Percentiles rank a stretch among this genome's conserved stretches.
These are phyloP conservation scores for Trypanosoma vivax DNA, from an alignment of 208 protist genomes.

Conservation along the genomic window DNA sequence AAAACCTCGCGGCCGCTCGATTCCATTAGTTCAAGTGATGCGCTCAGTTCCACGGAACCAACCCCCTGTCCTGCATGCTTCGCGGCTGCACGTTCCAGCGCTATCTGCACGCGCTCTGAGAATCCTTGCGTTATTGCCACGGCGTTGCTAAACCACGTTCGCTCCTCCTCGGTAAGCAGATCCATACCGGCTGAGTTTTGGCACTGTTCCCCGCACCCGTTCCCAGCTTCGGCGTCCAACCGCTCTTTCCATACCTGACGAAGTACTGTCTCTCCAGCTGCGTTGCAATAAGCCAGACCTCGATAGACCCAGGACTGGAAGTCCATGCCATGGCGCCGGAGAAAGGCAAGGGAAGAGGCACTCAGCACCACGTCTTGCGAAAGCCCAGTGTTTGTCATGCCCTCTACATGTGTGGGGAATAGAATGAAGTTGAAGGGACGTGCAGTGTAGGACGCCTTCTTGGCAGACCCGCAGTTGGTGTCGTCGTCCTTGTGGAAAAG, in stretches of 20 bases:
- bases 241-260: slow-evolving; percentile 17
- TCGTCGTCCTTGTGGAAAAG: slow-evolving; percentile 48
- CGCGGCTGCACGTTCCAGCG: slow-evolving; percentile 12
- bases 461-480: slow-evolving; percentile 1
- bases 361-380: slow-evolving; percentile 46
- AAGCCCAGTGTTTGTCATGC: slow-evolving; percentile 22
- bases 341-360: slow-evolving; percentile 54
- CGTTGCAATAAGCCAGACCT: slow-evolving; percentile 50
- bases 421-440: slow-evolving; percentile 74
- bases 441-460: slow-evolving; percentile 28
- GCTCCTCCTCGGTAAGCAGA: slow-evolving; percentile 43
- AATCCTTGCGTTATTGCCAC: slow-evolving; percentile 22
- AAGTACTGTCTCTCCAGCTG: slow-evolving; percentile 24
- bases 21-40: slow-evolving; percentile 19
- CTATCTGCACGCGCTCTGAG: slow-evolving; percentile 19
- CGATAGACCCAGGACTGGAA: slow-evolving; percentile 76
- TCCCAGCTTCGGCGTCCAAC: slow-evolving; percentile 5
- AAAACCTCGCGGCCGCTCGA: slow-evolving; percentile 30
- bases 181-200: slow-evolving; percentile 1
- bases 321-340: slow-evolving; percentile 69
- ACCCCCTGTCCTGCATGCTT: neutral
- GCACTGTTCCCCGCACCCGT: slow-evolving; percentile 1
- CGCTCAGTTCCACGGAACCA: slow-evolving; percentile 4
- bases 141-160: slow-evolving; percentile 32
- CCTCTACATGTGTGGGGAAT: slow-evolving; percentile 50